Conservation (phyloP, 441 rosid species). For the Brassica balearica region DNA sequence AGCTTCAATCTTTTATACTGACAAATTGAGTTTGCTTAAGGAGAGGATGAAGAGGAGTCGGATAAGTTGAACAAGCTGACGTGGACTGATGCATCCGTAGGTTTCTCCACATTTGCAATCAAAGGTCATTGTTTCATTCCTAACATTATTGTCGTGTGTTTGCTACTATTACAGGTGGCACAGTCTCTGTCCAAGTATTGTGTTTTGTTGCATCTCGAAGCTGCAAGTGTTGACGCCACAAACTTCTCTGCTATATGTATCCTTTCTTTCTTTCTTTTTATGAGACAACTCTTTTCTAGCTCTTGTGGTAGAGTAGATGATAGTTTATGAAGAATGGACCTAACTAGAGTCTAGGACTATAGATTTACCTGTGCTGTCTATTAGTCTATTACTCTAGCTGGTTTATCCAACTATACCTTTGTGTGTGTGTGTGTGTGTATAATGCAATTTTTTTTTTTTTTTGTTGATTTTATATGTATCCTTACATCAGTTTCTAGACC, state of each 20-base stretch:
- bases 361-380: not conserved
- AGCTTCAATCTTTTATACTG: no score
- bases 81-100: constrained; percentile 66
- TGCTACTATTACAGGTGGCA: constrained; percentile 55
- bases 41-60: constrained; percentile 64
- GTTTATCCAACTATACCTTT: constrained; percentile 6
- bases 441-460: not conserved
- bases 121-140: constrained; percentile 7
- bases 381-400: constrained; percentile 4
- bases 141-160: constrained; percentile 28
- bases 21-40: constrained; percentile 36
- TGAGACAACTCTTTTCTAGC: not conserved
- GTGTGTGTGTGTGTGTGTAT: not conserved
- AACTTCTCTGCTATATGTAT: constrained; percentile 88
- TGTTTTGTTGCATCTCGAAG: constrained; percentile 65
- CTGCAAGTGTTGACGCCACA: constrained; percentile 65
- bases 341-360: not conserved
- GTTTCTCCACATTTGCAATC: constrained; percentile 2
- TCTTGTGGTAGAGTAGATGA: not conserved
- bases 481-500: constrained; percentile 77
- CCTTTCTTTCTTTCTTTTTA: constrained; percentile 45
- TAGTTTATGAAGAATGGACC: constrained; percentile 3
- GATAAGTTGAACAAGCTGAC: constrained; percentile 61
- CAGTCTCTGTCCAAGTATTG: constrained; percentile 79
- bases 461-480: constrained; percentile 35